A percentile compares a stretch with the other conserved stretches of the same genome.
Conservation (phyloP, 345 rosid genomes). For the Schrenkiella parvula region DNA sequence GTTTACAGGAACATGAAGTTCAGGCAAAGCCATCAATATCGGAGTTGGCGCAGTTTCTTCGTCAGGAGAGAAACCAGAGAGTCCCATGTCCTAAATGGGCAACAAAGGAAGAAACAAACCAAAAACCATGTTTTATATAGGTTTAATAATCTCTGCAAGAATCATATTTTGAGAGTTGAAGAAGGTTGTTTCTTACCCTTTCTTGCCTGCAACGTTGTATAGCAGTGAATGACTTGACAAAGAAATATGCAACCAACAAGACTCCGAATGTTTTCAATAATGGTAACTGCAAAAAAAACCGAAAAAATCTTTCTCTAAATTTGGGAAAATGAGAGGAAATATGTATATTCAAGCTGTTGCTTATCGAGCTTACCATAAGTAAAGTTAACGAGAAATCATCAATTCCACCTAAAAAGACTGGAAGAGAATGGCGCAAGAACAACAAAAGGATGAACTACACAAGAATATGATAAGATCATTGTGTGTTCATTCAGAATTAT, state of each 20-base stretch:
- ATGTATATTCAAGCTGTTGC: neutral
- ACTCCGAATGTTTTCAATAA: slow-evolving; percentile 57
- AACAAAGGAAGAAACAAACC: neutral
- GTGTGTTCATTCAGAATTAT: neutral
- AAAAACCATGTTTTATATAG: neutral
- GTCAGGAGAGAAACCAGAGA: slow-evolving; percentile 23
- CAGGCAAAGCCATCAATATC: neutral
- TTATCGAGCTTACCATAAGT: slow-evolving; percentile 44
- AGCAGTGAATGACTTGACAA: slow-evolving; percentile 46
- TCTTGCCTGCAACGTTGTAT: slow-evolving; percentile 47
- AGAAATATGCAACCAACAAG: slow-evolving; percentile 56
- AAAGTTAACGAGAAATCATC: slow-evolving; percentile 55
- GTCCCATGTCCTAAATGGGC: neutral
- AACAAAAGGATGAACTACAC: slow-evolving; percentile 68
- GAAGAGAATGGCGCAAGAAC: slow-evolving; percentile 67
- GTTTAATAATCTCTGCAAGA: neutral
- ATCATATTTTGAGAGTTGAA: neutral
- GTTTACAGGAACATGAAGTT: slow-evolving; percentile 6
- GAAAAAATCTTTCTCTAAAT: neutral
- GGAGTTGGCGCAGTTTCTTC: slow-evolving; percentile 18
- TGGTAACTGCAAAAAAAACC: slow-evolving; percentile 42
- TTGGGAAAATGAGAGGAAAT: neutral
- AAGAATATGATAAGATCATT: neutral
- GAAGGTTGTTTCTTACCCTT: slow-evolving; percentile 10
- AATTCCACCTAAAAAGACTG: slow-evolving; percentile 48